These are phyloP conservation scores for Stylonectria norvegica DNA, from an alignment of 2,329 filamentous ascomycete species.

Conservation along the genomic window DNA sequence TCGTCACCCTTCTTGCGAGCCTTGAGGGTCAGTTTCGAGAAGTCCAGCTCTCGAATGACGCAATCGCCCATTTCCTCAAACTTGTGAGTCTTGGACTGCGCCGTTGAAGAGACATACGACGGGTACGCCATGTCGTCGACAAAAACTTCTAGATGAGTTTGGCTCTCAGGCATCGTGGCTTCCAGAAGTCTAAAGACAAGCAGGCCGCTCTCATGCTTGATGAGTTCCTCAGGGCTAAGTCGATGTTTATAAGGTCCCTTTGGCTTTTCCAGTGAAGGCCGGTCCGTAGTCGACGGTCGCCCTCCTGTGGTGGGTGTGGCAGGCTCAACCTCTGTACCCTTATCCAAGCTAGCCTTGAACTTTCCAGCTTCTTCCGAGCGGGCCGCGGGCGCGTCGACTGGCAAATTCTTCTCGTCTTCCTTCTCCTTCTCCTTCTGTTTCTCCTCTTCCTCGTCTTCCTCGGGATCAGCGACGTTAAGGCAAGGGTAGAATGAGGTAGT, in stretches of 20 bases:
- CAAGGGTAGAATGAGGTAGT: constrained; percentile 88
- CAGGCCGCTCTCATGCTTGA: constrained; percentile 84
- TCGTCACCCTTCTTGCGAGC: constrained; percentile 77
- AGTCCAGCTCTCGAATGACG: constrained; percentile 94
- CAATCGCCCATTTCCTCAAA: constrained; percentile 95
- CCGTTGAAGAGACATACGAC: constrained; percentile 76
- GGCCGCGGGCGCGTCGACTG: constrained; percentile 14
- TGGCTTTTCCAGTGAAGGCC: constrained; percentile 39
- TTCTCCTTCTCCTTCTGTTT: constrained; percentile 32
- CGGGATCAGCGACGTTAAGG: constrained; percentile 82
- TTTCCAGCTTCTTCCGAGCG: constrained; percentile 39
- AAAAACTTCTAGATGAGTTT: constrained; percentile 78
- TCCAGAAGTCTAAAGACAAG: constrained; percentile 94
- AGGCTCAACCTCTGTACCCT: constrained; percentile 23
- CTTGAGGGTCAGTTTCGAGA: constrained; percentile 86
- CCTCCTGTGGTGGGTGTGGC: constrained; percentile 40
- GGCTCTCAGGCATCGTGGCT: constrained; percentile 72
- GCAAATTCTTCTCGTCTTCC: constrained; percentile 14
- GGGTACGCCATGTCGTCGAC: constrained; percentile 96
- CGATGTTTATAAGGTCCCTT: constrained; percentile 70
- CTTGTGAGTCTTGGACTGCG: constrained; percentile 63
- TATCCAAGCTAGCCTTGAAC: constrained; percentile 38
- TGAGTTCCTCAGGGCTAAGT: constrained; percentile 74
- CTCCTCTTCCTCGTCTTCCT: constrained; percentile 68
- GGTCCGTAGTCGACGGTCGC: constrained; percentile 39